Evolutionary conservation across 140 eudicot genomes (phyloP).

Genomic region (Ambrosia hybrid): DNA sequence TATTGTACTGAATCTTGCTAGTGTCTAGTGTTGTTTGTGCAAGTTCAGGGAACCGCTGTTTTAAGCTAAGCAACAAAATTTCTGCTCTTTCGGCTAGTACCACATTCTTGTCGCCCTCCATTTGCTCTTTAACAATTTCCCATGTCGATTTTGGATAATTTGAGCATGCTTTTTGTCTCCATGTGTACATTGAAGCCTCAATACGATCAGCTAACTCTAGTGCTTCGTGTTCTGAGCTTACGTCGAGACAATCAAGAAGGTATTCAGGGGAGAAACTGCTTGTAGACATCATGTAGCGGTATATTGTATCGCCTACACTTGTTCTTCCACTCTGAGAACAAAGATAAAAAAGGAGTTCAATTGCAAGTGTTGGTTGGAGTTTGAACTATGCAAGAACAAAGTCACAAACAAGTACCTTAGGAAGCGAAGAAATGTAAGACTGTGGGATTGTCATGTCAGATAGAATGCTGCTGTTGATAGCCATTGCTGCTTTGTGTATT

Average conservation of each 20-base stretch:
- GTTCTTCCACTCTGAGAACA: slow-evolving; percentile 77
- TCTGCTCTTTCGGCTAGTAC: slow-evolving; percentile 75
- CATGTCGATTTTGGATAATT: slow-evolving; percentile 69
- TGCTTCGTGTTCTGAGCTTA: slow-evolving; percentile 90
- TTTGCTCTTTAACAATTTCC: slow-evolving; percentile 62
- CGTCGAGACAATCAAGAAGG: slow-evolving; percentile 59
- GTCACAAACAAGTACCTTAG: slow-evolving; percentile 71
- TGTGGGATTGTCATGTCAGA: slow-evolving; percentile 88
- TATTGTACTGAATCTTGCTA: slow-evolving; percentile 87
- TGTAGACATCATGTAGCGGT: slow-evolving; percentile 59
- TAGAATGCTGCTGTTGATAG: slow-evolving; percentile 70
- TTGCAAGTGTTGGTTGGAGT: too few relatives aligned
- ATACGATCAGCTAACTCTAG: slow-evolving; percentile 87
- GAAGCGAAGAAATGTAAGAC: slow-evolving; percentile 75
- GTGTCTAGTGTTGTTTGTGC: slow-evolving; percentile 90
- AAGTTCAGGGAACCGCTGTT: slow-evolving; percentile 82
- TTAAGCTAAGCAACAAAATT: slow-evolving; percentile 61
- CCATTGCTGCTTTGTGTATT: slow-evolving; percentile 95
- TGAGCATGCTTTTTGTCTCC: slow-evolving; percentile 75
- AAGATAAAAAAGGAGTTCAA: neutral
- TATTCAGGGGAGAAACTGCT: slow-evolving; percentile 61
- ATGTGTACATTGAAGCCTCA: slow-evolving; percentile 85
- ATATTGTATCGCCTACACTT: slow-evolving; percentile 74
- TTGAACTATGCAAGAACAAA: too few relatives aligned
- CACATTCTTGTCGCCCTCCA: slow-evolving; percentile 69